Evolutionary conservation across 345 rosid genomes (phyloP).

Genomic region (Iberis pinnata): DNA sequence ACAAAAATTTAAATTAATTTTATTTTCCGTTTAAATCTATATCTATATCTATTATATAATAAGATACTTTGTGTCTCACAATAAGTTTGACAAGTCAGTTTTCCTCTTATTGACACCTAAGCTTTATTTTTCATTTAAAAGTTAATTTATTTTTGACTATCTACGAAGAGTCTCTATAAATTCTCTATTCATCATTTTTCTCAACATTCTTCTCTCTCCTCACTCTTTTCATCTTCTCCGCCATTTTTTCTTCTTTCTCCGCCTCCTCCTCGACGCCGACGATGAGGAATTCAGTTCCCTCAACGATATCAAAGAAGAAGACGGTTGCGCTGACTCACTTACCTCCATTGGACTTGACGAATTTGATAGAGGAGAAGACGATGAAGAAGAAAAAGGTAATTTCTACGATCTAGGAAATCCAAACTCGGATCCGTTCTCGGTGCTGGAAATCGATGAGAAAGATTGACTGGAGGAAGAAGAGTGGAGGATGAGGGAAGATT

Average conservation of each 20-base stretch:
- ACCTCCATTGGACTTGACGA: slow-evolving; percentile 9
- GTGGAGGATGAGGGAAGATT: slow-evolving; percentile 86
- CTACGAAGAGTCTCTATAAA: too few species aligned
- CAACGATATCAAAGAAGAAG: slow-evolving; percentile 35
- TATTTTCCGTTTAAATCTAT: too few species aligned
- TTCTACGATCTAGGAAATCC: slow-evolving; percentile 54
- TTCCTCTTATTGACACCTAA: too few species aligned
- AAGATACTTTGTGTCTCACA: too few species aligned
- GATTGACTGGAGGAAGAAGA: slow-evolving; percentile 97
- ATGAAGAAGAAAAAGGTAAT: slow-evolving; percentile 40
- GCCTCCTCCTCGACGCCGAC: slow-evolving; percentile 23
- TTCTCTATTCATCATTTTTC: too few species aligned
- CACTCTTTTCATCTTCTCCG: slow-evolving; percentile 45
- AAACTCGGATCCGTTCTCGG: slow-evolving; percentile 48
- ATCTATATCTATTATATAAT: too few species aligned
- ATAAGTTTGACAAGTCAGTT: too few species aligned
- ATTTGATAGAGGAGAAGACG: slow-evolving; percentile 24
- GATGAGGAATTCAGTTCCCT: slow-evolving; percentile 83
- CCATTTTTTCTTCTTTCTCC: slow-evolving; percentile 40
- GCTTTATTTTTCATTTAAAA: too few species aligned
- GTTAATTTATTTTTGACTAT: too few species aligned
- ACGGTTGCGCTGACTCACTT: slow-evolving; percentile 9
- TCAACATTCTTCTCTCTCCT: slow-evolving; percentile 43
- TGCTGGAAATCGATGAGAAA: slow-evolving; percentile 68
- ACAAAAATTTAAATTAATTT: too few species aligned